These are phyloP conservation scores for Vicia faba DNA, from an alignment of 306 rosid genomes.

Conservation along the genomic window DNA sequence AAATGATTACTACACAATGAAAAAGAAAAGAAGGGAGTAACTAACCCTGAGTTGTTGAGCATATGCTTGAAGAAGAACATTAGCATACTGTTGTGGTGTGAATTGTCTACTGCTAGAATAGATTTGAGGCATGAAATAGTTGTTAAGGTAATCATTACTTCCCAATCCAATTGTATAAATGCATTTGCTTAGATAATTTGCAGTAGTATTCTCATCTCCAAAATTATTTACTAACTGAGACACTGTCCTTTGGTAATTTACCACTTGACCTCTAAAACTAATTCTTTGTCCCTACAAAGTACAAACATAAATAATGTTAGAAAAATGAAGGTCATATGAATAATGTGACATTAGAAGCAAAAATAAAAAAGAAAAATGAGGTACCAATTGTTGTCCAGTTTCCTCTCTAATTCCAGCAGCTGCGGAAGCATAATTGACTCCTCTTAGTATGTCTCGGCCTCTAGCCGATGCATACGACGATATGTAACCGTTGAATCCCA, in stretches of 20 bases:
- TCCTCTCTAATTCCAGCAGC: slow-evolving; percentile 98
- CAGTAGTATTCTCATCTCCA: slow-evolving; percentile 60
- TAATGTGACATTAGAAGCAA: neutral
- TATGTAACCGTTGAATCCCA: slow-evolving; percentile 77
- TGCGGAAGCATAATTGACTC: slow-evolving; percentile 94
- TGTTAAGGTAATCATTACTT: slow-evolving; percentile 95
- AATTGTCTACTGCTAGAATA: slow-evolving; percentile 62
- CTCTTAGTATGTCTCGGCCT: slow-evolving; percentile 69
- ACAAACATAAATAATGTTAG: neutral
- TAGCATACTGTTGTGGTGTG: slow-evolving; percentile 75
- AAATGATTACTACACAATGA: too few species aligned
- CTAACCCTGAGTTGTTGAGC: slow-evolving; percentile 62
- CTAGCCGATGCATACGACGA: slow-evolving; percentile 63
- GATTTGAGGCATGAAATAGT: slow-evolving; percentile 82
- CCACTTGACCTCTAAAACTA: slow-evolving; percentile 79
- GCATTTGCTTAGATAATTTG: slow-evolving; percentile 70
- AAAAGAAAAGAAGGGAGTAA: neutral
- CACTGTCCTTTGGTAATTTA: slow-evolving; percentile 69
- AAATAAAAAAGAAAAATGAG: neutral
- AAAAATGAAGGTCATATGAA: neutral
- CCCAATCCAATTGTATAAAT: slow-evolving; percentile 87
- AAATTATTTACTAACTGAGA: slow-evolving; percentile 65
- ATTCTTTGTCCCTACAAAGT: slow-evolving; percentile 74
- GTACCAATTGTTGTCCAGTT: slow-evolving; percentile 91
- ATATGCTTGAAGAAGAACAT: slow-evolving; percentile 66